phyloP scores from a whole-genome alignment of 2,329 filamentous ascomycete genomes.

The Amphichorda felina region DNA sequence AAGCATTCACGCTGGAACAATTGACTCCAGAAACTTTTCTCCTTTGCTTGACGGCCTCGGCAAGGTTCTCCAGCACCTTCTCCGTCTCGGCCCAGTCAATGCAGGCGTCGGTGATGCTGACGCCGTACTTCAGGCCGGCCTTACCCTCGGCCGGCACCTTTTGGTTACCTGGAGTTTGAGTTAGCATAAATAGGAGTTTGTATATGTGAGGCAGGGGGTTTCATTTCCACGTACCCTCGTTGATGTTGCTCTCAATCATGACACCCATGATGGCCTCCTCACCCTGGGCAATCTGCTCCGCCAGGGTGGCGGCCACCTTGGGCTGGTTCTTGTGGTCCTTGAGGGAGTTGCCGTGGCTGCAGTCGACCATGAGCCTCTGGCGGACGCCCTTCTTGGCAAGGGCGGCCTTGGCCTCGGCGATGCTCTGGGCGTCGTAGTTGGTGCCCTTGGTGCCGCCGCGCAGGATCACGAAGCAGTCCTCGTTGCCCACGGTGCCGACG shows the following conservation, averaged over 20 bases:
- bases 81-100: conserved; percentile 91
- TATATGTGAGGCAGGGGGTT: not conserved
- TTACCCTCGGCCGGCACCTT: conserved; percentile 85
- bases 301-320: conserved; percentile 73
- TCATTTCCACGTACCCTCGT: conserved; percentile 55
- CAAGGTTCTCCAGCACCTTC: conserved; percentile 62
- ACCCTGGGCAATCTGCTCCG: conserved; percentile 73
- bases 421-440: conserved; percentile 82
- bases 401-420: conserved; percentile 70
- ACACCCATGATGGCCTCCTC: conserved; percentile 88
- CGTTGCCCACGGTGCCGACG: conserved; percentile 86
- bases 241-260: conserved; percentile 98
- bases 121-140: conserved; percentile 76
- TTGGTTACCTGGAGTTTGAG: conserved; percentile 51
- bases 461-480: conserved; percentile 94
- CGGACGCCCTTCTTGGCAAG: conserved; percentile 62
- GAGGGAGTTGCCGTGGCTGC: conserved; percentile 88
- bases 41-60: conserved; percentile 66
- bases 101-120: conserved; percentile 95
- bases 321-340: conserved; percentile 98
- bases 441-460: conserved; percentile 86
- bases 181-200: not conserved
- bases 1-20: not conserved
- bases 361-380: conserved; percentile 89
- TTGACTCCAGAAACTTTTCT: conserved; percentile 30